Base-by-base conservation (phyloP, 2,329 filamentous ascomycete species). In the Penicillium sp. region DNA sequence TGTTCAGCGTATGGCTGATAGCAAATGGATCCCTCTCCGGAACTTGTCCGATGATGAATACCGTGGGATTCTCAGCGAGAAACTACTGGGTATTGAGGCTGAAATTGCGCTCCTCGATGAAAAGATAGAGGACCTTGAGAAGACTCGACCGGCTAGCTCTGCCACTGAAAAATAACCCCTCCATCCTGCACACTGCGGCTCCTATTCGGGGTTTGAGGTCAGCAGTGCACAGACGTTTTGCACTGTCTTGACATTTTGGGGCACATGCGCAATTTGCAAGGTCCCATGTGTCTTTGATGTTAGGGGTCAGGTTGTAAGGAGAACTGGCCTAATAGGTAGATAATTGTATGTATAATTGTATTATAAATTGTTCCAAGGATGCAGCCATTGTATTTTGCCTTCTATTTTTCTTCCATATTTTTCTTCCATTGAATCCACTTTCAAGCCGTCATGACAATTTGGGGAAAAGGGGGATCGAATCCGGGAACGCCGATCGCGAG, bases 81-180 rank as follows among this genome's bases (percentile, higher is more conserved):
- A 88, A 74, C 76, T 92, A 42, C 71, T 93, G 26, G 82, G 80
- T 60, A 77, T 93, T 3, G 88, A 95, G 62, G 89, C 85, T 1
- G 89, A 93, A 60, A 92, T 95, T 72, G 87, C 90, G 0, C 73
- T 95, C 5, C 80, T 93, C 35, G 90, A 95, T 67, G 91, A 93
- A 53, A 86, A 85, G 67, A 90, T 95, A 63, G 82, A 80, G 48
- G 79, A 75, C 39, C 68, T 87, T 27, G 78, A 76, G 64, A 68
- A 68, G 37, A 59, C 63, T 26, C 59, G 62, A 26, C 62, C 65
- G 13, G 31, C 27, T 13, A 11, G 47, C 19, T 35, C 33, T 25
- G 39, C 59, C 37, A 26, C 51, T 25, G 55, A 64, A 46, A 60
- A 50, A 61, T 27, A 19, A 23, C 19, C 33, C 39, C 21, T 53